A percentile compares a stretch with the other conserved stretches of the same genome.
Evolutionary conservation across 306 rosid species (phyloP).

Genomic region (Neltuma alba): DNA sequence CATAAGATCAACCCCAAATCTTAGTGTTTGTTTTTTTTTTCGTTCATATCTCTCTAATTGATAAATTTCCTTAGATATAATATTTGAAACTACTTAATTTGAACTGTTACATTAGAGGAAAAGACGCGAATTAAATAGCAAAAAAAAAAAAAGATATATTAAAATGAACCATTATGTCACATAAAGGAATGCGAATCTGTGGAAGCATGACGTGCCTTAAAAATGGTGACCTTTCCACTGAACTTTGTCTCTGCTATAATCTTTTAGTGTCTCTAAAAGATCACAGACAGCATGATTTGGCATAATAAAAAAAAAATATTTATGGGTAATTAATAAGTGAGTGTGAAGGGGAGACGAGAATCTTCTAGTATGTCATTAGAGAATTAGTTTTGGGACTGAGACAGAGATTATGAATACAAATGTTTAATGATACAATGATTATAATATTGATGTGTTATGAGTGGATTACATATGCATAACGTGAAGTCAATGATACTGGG

Average conservation of each 20-base stretch:
- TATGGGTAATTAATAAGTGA: slow-evolving; percentile 18
- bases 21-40: neutral
- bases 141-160: too few relatives aligned
- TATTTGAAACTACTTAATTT: neutral
- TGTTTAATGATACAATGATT: slow-evolving; percentile 49
- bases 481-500: slow-evolving; percentile 57
- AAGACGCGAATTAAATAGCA: neutral
- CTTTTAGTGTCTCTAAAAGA: slow-evolving; percentile 31
- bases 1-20: slow-evolving; percentile 23
- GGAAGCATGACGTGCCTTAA: slow-evolving; percentile 34
- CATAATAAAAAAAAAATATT: slow-evolving; percentile 7
- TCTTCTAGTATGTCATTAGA: slow-evolving; percentile 43
- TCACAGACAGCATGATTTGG: slow-evolving; percentile 12
- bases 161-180: neutral
- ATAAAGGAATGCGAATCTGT: neutral
- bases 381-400: slow-evolving; percentile 46
- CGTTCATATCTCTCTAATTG: neutral
- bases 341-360: slow-evolving; percentile 44
- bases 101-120: neutral
- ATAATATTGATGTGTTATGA: slow-evolving; percentile 58
- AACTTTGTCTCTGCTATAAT: slow-evolving; percentile 39
- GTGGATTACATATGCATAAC: slow-evolving; percentile 60
- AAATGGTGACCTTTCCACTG: slow-evolving; percentile 24
- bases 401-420: slow-evolving; percentile 39
- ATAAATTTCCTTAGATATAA: neutral